Evolutionary conservation across 805 yeast species (phyloP).

Genomic region (Candida koratica): DNA sequence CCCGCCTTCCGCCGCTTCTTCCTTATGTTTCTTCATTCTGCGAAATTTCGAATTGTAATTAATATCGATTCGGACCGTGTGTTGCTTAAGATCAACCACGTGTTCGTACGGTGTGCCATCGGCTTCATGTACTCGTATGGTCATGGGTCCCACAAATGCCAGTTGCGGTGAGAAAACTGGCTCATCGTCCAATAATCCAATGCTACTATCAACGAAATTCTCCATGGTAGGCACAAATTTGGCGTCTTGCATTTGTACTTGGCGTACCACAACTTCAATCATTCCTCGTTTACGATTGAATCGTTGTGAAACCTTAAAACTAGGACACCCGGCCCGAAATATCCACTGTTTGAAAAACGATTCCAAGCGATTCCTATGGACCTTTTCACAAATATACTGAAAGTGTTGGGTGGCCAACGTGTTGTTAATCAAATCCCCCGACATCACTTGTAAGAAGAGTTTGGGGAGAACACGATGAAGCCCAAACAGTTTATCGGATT

Average conservation of each 20-base stretch:
- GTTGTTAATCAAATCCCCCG: constrained; percentile 82
- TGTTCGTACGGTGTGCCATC: constrained; percentile 99
- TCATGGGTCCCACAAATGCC: constrained; percentile 91
- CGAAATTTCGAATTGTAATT: constrained; percentile 94
- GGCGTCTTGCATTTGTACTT: constrained; percentile 69
- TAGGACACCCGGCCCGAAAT: constrained; percentile 81
- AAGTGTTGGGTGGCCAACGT: constrained; percentile 78
- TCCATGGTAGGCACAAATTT: constrained; percentile 36
- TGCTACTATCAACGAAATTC: constrained; percentile 46
- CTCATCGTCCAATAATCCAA: constrained; percentile 40
- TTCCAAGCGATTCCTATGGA: constrained; percentile 79
- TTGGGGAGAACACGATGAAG: constrained; percentile 88
- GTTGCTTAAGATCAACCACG: constrained; percentile 85
- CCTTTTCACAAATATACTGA: constrained; percentile 91
- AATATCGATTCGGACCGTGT: constrained; percentile 81
- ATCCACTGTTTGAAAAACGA: constrained; percentile 92
- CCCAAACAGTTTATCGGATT: constrained; percentile 92
- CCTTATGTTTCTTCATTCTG: constrained; percentile 65
- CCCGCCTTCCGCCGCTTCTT: constrained; percentile 19
- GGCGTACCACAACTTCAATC: constrained; percentile 91
- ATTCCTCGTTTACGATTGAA: constrained; percentile 92
- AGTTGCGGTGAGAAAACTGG: constrained; percentile 37
- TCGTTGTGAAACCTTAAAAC: constrained; percentile 81
- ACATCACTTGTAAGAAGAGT: constrained; percentile 88
- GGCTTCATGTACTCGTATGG: constrained; percentile 94